Evolutionary conservation across 106 monocot genomes (phyloP), one percentile per base, ranked within the genome.

Genomic region (Phalaenopsis equestris): DNA sequence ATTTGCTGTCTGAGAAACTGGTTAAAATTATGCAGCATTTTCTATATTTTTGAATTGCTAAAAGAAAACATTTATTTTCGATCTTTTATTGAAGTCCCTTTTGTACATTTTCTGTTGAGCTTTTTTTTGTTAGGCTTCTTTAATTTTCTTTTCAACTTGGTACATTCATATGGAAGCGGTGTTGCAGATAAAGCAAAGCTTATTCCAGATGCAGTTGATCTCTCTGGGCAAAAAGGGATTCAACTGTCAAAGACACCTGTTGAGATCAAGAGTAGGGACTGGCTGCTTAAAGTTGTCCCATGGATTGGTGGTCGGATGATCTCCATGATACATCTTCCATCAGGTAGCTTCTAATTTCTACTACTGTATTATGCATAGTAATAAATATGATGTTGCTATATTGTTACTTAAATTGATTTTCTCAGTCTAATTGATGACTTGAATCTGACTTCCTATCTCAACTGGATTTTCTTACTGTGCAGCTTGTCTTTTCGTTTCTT

Each of bases 291-390:
- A 82, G 72, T 94, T 38, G 92, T 98, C 4, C 97, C 97, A 17
- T 98, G 94, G 92, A 86, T 94, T 81, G 97, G 97, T 3, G 97
- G 97, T 72, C 84, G 97, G 68, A 85, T 94, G 55, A 90, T 92
- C 78, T 98, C 97, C 57, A 98, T 98, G 94, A 80, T 74, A 56
- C 97, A 98, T 85, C 46, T 89, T 12, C 97, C 97, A 72, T 86
- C 97, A 76, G 97, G 97, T 98, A 89, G 77, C 56, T 24, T 42
- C 61, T 21, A 70, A 39, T 1, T 70, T 70, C 70, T 70, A 39
- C 70, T 70, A 12, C 15, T 39, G 1, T 36, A 70, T 38, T 39
- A 39, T 70, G 9, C 39, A 2, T 70, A 12, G 37, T 70, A 70
- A 70, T 70, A 21, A 39, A 38, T 39, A 38, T 70, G 8, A 38